Evolutionary conservation across 352 stramenopile genomes (phyloP), one percentile per base, ranked within the genome.

Genomic region (Pythium oligandrum): DNA sequence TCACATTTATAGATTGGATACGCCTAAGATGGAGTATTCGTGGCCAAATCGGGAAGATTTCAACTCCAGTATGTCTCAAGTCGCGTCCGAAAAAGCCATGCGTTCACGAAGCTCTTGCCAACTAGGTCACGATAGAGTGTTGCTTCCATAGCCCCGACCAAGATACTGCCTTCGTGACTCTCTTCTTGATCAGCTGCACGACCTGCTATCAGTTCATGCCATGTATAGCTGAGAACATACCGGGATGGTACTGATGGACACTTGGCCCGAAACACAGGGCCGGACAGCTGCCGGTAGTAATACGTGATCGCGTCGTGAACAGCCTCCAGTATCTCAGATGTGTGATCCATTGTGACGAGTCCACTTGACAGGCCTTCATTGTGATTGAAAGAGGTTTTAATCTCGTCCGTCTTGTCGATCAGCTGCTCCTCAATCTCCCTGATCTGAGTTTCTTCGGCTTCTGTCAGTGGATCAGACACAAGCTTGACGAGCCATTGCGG

Each of bases 191-290:
- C 17, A 26, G 17, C 17, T 26, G 17, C 17, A 26, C 17, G 17
- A 26, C 17, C 17, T 26, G 17, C 17, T 5, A 10, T 2, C 10
- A 66, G 12, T 30, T 66, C 59, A n/a, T 58, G 26, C 4, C 62
- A 42, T 10, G 60, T 59, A 33, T 52, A 67, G 46, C 56, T 52
- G 36, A 67, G 48, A 9, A 63, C 52, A 17, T 63, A 67, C 12
- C 40, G 49, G 6, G 60, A 67, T 32, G 60, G 60, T 9, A 51
- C 40, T 2, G 8, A 34, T n/a, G 54, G 60, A 46, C 57, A 67
- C 36, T 56, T 46, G 11, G 6, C 46, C 2, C 60, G 53, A 42
- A 67, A 67, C 5, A 51, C 38, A 3, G 59, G 49, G 6, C 60
- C 60, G 34, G 45, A 43, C 35, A 63, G 7, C 26, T 67, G 44